A percentile compares a stretch with the other conserved stretches of the same genome.
phyloP scores from a whole-genome alignment of 1,139 yeast species.

The Candida sp. region DNA sequence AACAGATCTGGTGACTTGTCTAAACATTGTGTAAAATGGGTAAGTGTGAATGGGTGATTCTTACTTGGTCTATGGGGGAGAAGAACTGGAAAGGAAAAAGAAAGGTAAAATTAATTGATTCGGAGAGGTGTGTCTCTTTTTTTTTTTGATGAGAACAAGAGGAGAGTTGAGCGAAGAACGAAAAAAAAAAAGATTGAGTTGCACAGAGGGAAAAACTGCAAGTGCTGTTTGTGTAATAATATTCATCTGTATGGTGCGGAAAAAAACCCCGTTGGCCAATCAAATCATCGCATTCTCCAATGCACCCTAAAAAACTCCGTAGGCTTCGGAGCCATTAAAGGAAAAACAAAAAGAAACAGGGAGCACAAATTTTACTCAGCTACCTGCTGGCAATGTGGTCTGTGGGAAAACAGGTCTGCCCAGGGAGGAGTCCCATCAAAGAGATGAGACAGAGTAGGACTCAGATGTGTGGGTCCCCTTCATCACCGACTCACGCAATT shows the following conservation, averaged over 20 bases:
- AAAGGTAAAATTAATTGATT: neutral
- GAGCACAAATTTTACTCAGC: neutral
- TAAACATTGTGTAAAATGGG: slow-evolving; percentile 36
- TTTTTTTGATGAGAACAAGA: neutral
- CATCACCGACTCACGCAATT: no score
- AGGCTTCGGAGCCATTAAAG: slow-evolving; percentile 1
- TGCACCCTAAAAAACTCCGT: neutral
- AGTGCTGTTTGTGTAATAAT: neutral
- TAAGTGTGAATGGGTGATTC: neutral
- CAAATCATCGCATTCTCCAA: neutral
- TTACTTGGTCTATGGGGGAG: neutral
- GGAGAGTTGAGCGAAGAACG: neutral
- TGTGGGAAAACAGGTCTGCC: no score
- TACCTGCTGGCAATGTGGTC: no score
- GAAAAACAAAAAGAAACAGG: neutral
- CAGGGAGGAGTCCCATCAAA: no score
- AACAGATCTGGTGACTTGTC: slow-evolving; percentile 43
- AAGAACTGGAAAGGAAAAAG: neutral
- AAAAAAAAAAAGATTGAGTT: slow-evolving; percentile 1
- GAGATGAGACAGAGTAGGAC: no score
- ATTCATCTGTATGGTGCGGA: neutral
- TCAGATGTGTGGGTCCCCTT: no score
- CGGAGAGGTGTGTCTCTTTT: slow-evolving; percentile 4
- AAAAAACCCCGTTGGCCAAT: neutral
- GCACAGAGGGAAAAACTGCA: neutral